These are phyloP conservation scores for Phragmites australis DNA, from an alignment of 176 grass and related monocot genomes.

Conservation along the genomic window DNA sequence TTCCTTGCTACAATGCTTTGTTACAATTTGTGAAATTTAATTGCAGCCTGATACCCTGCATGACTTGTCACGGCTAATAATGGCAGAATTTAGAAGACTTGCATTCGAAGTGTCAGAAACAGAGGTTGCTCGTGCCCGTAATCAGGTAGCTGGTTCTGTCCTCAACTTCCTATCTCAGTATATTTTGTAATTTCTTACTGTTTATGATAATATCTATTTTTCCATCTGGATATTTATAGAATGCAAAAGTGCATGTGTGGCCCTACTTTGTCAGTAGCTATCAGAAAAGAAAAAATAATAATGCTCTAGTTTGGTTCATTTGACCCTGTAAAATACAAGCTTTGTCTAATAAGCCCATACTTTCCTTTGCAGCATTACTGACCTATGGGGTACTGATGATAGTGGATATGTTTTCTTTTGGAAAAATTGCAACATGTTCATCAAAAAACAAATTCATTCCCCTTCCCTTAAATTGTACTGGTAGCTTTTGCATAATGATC, in stretches of 20 bases:
- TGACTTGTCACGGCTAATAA: constrained; percentile 76
- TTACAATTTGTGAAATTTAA: constrained; percentile 37
- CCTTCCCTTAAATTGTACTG: constrained; percentile 18
- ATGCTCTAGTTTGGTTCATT: constrained; percentile 20
- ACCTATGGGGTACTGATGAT: not conserved
- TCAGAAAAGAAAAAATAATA: not conserved
- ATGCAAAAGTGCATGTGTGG: constrained; percentile 1
- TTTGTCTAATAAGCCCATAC: constrained; percentile 22
- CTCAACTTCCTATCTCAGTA: constrained; percentile 7
- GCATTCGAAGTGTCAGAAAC: constrained; percentile 72
- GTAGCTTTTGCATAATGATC: not conserved
- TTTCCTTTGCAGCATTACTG: not conserved
- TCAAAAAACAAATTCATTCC: not conserved
- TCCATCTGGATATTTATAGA: constrained; percentile 22
- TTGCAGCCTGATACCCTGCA: constrained; percentile 65
- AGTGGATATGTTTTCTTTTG: constrained; percentile 11
- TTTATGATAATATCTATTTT: not conserved
- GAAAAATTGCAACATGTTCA: not conserved
- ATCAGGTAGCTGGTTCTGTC: constrained; percentile 66
- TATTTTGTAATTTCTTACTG: constrained; percentile 26
- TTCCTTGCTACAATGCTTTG: constrained; percentile 31
- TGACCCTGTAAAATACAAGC: not conserved
- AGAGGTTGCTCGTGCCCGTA: constrained; percentile 75
- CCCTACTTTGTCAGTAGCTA: constrained; percentile 18
- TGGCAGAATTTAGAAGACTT: constrained; percentile 90